Percentiles rank a stretch among this genome's conserved stretches.
Conservation (phyloP, 1,284 basidiomycete species). For the Ceratobasidium sp. region DNA sequence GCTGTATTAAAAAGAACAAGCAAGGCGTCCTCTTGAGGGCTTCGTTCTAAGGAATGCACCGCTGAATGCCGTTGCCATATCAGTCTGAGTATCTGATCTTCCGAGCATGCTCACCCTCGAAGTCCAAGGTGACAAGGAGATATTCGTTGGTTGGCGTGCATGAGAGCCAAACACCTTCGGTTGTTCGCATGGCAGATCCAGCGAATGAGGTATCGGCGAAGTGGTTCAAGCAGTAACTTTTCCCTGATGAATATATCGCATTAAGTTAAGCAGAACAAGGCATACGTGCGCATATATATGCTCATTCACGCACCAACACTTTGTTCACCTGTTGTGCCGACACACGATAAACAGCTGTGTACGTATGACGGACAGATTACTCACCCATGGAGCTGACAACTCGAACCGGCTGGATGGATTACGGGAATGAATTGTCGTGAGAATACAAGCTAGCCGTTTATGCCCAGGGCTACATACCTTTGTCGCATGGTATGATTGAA, state of each 20-base stretch:
- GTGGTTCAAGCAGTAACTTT: slow-evolving; percentile 69
- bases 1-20: slow-evolving; percentile 74
- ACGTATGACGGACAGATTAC: slow-evolving; percentile 24
- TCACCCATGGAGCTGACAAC: slow-evolving; percentile 75
- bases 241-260: slow-evolving; percentile 54
- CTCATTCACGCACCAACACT: slow-evolving; percentile 65
- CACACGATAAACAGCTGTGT: slow-evolving; percentile 49
- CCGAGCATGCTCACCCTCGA: slow-evolving; percentile 64
- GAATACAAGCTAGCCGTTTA: no score
- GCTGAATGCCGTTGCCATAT: slow-evolving; percentile 57
- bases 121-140: slow-evolving; percentile 71
- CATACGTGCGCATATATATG: no score
- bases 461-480: slow-evolving; percentile 59
- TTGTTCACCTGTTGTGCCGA: slow-evolving; percentile 62
- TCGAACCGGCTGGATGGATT: slow-evolving; percentile 62
- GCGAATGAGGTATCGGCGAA: slow-evolving; percentile 74
- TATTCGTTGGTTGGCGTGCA: slow-evolving; percentile 67
- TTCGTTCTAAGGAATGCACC: slow-evolving; percentile 72
- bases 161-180: slow-evolving; percentile 73
- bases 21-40: slow-evolving; percentile 71
- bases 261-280: slow-evolving; percentile 58
- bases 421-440: no score
- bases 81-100: neutral
- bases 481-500: slow-evolving; percentile 70
- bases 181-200: slow-evolving; percentile 74